Percentiles rank a stretch among this genome's conserved stretches.
Evolutionary conservation across 257 asterid genomes (phyloP).

Genomic region (Solanum dulcamara): DNA sequence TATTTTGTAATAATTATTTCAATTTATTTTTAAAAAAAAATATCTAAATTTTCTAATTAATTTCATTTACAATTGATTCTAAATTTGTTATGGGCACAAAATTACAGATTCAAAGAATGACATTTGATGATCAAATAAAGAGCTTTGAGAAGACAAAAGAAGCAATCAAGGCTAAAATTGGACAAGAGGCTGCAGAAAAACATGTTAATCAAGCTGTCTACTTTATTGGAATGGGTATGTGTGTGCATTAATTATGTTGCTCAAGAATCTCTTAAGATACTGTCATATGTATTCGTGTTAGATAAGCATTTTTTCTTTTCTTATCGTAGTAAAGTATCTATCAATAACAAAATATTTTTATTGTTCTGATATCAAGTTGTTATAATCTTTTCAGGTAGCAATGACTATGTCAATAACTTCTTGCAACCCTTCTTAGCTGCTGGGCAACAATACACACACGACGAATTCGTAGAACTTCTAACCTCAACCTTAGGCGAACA

Average conservation of each 20-base stretch:
- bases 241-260: background rate
- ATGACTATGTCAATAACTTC: slow-evolving; percentile 71
- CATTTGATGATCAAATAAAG: slow-evolving; percentile 63
- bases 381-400: slow-evolving; percentile 47
- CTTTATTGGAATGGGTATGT: slow-evolving; percentile 53
- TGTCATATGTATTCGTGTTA: accelerated
- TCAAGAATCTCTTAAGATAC: background rate
- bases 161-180: slow-evolving; percentile 38
- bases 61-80: background rate
- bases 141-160: slow-evolving; percentile 43
- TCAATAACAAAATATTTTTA: background rate
- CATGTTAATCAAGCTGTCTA: slow-evolving; percentile 47
- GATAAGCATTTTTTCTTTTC: background rate
- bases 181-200: slow-evolving; percentile 46
- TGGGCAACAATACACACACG: slow-evolving; percentile 58
- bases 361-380: background rate
- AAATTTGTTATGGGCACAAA: background rate
- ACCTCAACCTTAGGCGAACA: slow-evolving; percentile 51
- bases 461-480: slow-evolving; percentile 44
- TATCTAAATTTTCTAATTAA: background rate
- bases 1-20: slow-evolving; percentile 45
- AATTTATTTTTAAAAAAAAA: background rate
- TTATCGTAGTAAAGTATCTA: background rate
- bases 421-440: slow-evolving; percentile 65
- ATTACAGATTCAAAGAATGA: slow-evolving; percentile 49